These are phyloP conservation scores for Ceratobasidium sp. DNA, from an alignment of 1,284 basidiomycete genomes.

Conservation along the genomic window DNA sequence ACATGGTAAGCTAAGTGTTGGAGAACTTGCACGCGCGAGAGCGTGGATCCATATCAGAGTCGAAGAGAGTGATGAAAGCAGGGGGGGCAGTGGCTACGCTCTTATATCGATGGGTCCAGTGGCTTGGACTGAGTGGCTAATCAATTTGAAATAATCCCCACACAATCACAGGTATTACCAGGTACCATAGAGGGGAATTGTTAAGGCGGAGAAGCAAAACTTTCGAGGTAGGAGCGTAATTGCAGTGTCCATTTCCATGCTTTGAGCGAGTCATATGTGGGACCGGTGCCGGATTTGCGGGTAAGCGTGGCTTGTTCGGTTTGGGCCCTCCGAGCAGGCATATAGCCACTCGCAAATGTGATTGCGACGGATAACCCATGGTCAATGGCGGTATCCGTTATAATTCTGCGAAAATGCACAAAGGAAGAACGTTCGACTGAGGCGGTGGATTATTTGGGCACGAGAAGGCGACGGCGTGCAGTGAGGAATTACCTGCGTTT, in stretches of 20 bases:
- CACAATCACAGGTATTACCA: neutral
- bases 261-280: neutral
- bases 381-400: too few species aligned
- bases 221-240: neutral
- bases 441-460: too few species aligned
- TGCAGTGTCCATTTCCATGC: neutral
- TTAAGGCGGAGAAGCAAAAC: neutral
- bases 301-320: too few species aligned
- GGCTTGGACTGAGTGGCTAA: neutral
- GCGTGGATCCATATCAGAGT: neutral
- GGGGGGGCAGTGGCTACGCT: neutral
- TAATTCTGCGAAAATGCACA: too few species aligned
- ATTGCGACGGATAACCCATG: too few species aligned
- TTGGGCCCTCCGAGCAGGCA: too few species aligned
- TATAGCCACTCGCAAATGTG: too few species aligned
- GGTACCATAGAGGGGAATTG: neutral
- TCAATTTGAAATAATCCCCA: neutral
- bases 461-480: too few species aligned
- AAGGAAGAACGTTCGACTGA: too few species aligned
- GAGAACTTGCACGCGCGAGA: neutral
- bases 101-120: neutral
- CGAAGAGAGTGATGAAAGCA: neutral
- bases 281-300: neutral
- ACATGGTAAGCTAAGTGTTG: conserved; percentile 3
- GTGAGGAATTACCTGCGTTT: too few species aligned